Evolutionary conservation across 2,329 filamentous ascomycete species (phyloP).

Genomic region (Mollisiaceae sp.): DNA sequence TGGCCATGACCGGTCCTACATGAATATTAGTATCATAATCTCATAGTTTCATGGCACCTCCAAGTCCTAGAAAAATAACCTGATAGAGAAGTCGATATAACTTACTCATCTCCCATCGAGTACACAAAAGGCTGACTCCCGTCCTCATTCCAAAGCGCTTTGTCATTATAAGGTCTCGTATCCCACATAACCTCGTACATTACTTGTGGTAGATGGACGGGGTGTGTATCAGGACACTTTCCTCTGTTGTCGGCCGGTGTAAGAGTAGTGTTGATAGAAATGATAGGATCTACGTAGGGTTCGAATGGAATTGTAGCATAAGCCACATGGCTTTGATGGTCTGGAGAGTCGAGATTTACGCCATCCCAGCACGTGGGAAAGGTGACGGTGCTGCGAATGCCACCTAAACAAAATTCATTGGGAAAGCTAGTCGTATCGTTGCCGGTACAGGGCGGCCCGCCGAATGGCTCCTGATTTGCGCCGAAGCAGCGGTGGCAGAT

Average conservation of each 20-base stretch:
- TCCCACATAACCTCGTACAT: conserved; percentile 65
- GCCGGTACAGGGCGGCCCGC: conserved; percentile 41
- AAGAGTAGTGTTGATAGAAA: conserved; percentile 27
- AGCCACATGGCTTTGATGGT: conserved; percentile 61
- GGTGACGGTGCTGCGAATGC: conserved; percentile 58
- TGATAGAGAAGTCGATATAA: conserved; percentile 22
- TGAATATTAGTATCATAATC: conserved; percentile 48
- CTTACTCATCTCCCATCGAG: conserved; percentile 33
- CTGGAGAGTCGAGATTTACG: conserved; percentile 55
- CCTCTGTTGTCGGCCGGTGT: conserved; percentile 11
- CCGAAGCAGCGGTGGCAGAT: conserved; percentile 61
- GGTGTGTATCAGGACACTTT: conserved; percentile 55
- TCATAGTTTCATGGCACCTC: conserved; percentile 43
- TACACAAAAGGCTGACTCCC: conserved; percentile 39
- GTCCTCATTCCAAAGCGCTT: conserved; percentile 51
- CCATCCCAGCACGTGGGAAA: conserved; percentile 70
- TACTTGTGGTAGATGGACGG: conserved; percentile 59
- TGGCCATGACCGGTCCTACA: conserved; percentile 36
- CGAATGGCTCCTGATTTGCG: conserved; percentile 36
- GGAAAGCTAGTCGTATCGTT: conserved; percentile 57
- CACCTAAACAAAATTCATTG: conserved; percentile 55
- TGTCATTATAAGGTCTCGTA: conserved; percentile 53
- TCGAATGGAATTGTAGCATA: conserved; percentile 50
- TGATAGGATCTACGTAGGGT: conserved; percentile 39
- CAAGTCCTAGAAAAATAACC: too few relatives aligned